Evolutionary conservation across 495 filamentous ascomycete species (phyloP), one percentile per base, ranked within the genome.

Genomic region (Sphaerosporella brunnea): DNA sequence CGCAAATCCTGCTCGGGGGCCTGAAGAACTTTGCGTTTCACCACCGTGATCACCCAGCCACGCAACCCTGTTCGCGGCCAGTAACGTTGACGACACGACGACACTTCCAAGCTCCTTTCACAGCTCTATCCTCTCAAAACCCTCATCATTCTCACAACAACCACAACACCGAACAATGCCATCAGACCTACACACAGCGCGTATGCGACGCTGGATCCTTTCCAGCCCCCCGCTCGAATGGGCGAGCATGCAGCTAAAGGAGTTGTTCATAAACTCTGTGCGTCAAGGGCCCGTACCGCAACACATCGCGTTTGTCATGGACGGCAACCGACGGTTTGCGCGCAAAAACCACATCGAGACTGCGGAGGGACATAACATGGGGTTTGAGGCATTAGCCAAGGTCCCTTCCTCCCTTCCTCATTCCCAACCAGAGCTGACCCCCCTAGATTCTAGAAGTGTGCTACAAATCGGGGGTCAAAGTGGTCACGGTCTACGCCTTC

Each of bases 241-340:
- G 73, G 73, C 69, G 10, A 70, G 86, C 28, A 72, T 69, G 24
- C 72, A 73, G 49, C 64, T 87, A 9, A 78, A 84, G 53, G 78
- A 85, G 52, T 66, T 92, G 45, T 71, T 96, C 45, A 83, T 96
- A 58, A 84, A 83, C 44, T 81, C 86, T 16, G 66, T 96, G 25
- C 78, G 75, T 48, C 85, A 94, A 64, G 90, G 92, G 2, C 83
- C 87, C 5, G 77, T 97, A 41, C 90, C 90, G 11, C 75, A 79
- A 52, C 90, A 97, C 75, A 75, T 97, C 44, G 90, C 90, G 4
- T 96, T 97, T 58, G 86, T 94, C 47, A 96, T 96, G 92, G 90
- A 97, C 63, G 90, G 90, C 30, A 97, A 97, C 62, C 68, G 90
- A 41, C 76, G 90, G 18, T 97, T 90, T 64, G 90, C 90, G 1